A percentile compares a stretch with the other conserved stretches of the same genome.
These are phyloP conservation scores for Arthrobotrys pseudoclavata DNA, from an alignment of 2,329 filamentous ascomycete species.

Conservation along the genomic window DNA sequence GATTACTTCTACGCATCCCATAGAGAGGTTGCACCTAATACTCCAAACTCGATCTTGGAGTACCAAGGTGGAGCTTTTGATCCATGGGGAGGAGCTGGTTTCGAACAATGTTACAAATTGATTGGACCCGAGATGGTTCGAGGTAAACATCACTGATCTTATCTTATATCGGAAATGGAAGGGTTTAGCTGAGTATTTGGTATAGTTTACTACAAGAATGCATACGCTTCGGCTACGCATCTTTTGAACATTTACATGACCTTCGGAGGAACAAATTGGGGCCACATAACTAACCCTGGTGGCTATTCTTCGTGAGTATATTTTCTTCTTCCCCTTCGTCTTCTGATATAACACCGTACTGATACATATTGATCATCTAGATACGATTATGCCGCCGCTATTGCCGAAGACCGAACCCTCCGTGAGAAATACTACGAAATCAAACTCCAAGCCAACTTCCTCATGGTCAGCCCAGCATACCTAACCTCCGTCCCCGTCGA, in stretches of 20 bases:
- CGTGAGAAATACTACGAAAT: constrained; percentile 84
- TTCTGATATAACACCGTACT: no score
- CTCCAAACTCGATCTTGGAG: constrained; percentile 75
- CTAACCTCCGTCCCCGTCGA: constrained; percentile 71
- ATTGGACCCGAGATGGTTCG: constrained; percentile 81
- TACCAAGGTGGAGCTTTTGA: constrained; percentile 81
- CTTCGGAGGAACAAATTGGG: constrained; percentile 86
- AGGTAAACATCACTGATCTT: constrained; percentile 62
- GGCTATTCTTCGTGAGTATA: constrained; percentile 55
- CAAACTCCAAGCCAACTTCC: constrained; percentile 81
- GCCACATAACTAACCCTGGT: constrained; percentile 69
- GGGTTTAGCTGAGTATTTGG: background rate
- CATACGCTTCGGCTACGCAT: constrained; percentile 75
- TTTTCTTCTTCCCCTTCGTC: background rate
- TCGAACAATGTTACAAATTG: constrained; percentile 76
- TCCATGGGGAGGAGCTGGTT: constrained; percentile 80
- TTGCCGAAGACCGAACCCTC: constrained; percentile 78
- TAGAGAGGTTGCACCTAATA: constrained; percentile 74
- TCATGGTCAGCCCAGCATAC: constrained; percentile 79
- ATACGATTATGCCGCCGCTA: constrained; percentile 75
- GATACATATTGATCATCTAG: constrained; percentile 60
- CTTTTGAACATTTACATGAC: constrained; percentile 84
- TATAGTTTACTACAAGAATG: constrained; percentile 80
- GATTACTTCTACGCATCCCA: constrained; percentile 72
- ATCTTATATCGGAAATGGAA: background rate